Conservation (phyloP, 306 rosid genomes). For the Oxytropis ochrocephala region DNA sequence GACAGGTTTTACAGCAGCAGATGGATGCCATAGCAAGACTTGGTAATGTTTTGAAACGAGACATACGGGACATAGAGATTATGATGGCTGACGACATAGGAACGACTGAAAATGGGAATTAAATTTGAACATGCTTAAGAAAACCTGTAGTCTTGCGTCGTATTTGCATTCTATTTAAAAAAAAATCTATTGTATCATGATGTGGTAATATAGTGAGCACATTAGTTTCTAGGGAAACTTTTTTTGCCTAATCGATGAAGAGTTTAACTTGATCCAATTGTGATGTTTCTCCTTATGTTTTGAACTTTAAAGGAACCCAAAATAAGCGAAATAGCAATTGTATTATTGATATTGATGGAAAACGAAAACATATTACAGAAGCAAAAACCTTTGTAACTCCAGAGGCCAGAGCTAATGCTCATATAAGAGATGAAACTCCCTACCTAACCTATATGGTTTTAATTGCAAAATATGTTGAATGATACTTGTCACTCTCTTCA, state of each 20-base stretch:
- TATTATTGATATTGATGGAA: no score
- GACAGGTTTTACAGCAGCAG: constrained; percentile 90
- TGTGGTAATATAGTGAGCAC: constrained; percentile 1
- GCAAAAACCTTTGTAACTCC: no score
- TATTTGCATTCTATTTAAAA: neutral
- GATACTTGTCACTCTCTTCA: no score
- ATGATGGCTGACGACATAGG: constrained; percentile 66
- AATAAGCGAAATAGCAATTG: no score
- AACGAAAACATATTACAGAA: no score
- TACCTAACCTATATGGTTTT: no score
- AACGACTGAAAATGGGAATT: constrained; percentile 25
- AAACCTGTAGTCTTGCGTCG: neutral
- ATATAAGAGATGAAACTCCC: no score
- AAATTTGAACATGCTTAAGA: constrained; percentile 5
- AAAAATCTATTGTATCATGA: neutral
- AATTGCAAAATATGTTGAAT: no score
- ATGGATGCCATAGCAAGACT: constrained; percentile 92
- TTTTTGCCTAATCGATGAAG: neutral
- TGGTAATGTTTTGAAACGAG: constrained; percentile 85
- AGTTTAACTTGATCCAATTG: neutral
- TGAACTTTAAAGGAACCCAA: neutral
- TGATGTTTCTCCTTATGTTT: neutral
- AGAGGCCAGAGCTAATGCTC: no score
- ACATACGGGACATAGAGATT: constrained; percentile 81
- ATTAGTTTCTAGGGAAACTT: neutral